These are phyloP conservation scores for thale cress (Arabidopsis thaliana) DNA, from an alignment of 345 rosid species.

Conservation along the genomic window DNA sequence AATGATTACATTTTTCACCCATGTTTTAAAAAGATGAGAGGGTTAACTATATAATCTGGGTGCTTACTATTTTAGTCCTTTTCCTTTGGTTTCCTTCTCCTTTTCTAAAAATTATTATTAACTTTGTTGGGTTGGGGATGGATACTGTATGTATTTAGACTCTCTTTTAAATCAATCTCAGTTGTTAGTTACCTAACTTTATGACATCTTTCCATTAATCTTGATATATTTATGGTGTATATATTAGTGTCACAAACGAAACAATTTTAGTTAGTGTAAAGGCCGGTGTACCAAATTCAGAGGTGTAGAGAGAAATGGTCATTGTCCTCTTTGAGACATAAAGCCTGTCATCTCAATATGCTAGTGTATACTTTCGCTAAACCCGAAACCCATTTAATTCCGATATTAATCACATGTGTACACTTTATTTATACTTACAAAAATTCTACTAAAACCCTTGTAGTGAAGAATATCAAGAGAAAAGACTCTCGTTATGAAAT, in stretches of 20 bases:
- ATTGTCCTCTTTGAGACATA: slow-evolving; percentile 13
- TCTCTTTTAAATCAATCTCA: slow-evolving; percentile 25
- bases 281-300: background rate
- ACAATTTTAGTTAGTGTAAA: background rate
- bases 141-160: slow-evolving; percentile 38
- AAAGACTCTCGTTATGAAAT: background rate
- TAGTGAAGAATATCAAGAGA: background rate
- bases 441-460: background rate
- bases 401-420: background rate
- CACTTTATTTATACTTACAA: background rate
- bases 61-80: slow-evolving; percentile 28
- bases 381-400: background rate
- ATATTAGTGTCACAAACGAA: slow-evolving; percentile 4
- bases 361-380: background rate
- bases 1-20: slow-evolving; percentile 23
- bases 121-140: slow-evolving; percentile 39
- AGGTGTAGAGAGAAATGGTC: slow-evolving; percentile 17
- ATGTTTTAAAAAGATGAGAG: slow-evolving; percentile 29
- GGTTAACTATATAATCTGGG: slow-evolving; percentile 26
- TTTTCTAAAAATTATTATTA: slow-evolving; percentile 4
- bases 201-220: background rate
- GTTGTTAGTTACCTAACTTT: slow-evolving; percentile 25
- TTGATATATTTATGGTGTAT: background rate
- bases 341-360: background rate
- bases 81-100: background rate